A percentile compares a stretch with the other conserved stretches of the same genome.
These are phyloP conservation scores for Beauveria brongniartii DNA, from an alignment of 2,329 filamentous ascomycete genomes.

Conservation along the genomic window DNA sequence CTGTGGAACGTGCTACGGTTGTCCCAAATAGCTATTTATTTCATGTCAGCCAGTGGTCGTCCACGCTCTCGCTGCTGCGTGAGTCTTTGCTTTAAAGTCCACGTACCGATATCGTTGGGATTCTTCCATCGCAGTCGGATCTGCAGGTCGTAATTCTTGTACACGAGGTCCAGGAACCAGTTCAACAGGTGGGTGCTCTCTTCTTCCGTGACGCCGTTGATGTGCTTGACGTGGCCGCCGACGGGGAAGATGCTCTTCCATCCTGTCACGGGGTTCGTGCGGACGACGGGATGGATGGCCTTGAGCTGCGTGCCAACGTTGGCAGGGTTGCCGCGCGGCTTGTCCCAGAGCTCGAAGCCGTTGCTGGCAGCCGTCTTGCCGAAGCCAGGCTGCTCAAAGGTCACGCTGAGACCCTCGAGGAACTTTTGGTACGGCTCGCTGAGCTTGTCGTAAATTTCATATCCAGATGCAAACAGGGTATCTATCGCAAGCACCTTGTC, in stretches of 20 bases:
- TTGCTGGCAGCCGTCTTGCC: slow-evolving; percentile 36
- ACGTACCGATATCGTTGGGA: slow-evolving; percentile 33
- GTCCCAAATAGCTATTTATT: slow-evolving; percentile 43
- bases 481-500: slow-evolving; percentile 23
- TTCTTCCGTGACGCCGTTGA: slow-evolving; percentile 40
- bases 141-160: slow-evolving; percentile 49
- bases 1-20: slow-evolving; percentile 49
- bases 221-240: slow-evolving; percentile 40
- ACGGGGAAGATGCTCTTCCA: slow-evolving; percentile 49
- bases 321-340: slow-evolving; percentile 38
- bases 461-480: slow-evolving; percentile 60
- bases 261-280: slow-evolving; percentile 50
- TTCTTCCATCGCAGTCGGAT: slow-evolving; percentile 37
- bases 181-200: slow-evolving; percentile 41
- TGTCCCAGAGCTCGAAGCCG: slow-evolving; percentile 37
- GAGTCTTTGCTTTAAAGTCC: background rate
- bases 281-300: slow-evolving; percentile 45
- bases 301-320: slow-evolving; percentile 40
- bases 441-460: slow-evolving; percentile 58
- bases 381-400: slow-evolving; percentile 43
- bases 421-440: slow-evolving; percentile 48
- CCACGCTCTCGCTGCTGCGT: background rate
- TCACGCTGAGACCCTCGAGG: slow-evolving; percentile 50
- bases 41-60: background rate
- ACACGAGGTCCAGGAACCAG: slow-evolving; percentile 43